phyloP scores from a whole-genome alignment of 108 stramenopile genomes.

The Cylindrotheca closterium region DNA sequence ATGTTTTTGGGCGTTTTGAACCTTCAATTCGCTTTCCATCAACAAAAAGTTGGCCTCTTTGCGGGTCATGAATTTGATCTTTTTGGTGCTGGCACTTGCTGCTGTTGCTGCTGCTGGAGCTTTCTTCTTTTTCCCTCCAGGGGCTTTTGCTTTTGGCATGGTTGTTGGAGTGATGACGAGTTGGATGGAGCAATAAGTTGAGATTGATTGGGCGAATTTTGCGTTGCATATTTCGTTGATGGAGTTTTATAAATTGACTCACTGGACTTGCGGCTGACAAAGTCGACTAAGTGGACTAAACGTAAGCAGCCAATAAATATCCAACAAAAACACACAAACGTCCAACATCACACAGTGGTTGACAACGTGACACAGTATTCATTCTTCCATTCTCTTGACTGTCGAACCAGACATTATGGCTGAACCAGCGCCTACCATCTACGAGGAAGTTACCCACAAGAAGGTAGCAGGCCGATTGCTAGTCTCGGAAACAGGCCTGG shows the following conservation, averaged over 20 bases:
- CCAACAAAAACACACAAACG: no score
- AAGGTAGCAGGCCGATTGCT: constrained; percentile 47
- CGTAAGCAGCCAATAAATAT: no score
- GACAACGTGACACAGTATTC: no score
- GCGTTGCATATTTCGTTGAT: no score
- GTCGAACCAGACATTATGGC: no score
- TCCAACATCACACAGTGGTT: no score
- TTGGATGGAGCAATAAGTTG: no score
- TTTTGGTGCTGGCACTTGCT: not conserved
- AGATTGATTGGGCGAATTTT: no score
- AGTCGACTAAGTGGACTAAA: no score
- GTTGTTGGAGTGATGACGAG: not conserved
- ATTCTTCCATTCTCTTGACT: no score
- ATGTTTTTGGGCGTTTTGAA: constrained; percentile 35
- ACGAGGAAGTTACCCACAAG: constrained; percentile 33
- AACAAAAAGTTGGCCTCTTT: constrained; percentile 27
- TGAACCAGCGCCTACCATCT: constrained; percentile 8
- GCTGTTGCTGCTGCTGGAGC: not conserved
- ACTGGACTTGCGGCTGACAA: no score
- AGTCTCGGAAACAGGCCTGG: constrained; percentile 25
- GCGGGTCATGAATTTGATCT: constrained; percentile 12
- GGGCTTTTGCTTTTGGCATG: not conserved
- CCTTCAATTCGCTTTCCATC: constrained; percentile 33
- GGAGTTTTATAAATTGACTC: no score
- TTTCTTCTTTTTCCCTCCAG: not conserved